Evolutionary conservation across 306 rosid species (phyloP).

Genomic region (Quercus dentata): DNA sequence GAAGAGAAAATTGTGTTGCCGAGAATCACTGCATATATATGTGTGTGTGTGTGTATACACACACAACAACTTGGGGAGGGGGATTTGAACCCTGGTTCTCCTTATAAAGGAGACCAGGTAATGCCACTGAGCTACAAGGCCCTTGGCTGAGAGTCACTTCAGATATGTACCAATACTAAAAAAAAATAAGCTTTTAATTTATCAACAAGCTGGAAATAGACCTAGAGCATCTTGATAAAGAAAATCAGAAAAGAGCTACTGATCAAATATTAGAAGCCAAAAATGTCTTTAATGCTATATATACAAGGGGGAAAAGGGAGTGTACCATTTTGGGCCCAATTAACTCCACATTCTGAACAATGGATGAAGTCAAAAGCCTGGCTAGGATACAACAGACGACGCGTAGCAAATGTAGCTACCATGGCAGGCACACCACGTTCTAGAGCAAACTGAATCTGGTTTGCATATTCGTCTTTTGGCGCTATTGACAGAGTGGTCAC

Average conservation of each 20-base stretch:
- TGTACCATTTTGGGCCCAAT: slow-evolving; percentile 90
- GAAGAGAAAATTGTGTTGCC: neutral
- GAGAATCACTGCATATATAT: neutral
- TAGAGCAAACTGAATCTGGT: slow-evolving; percentile 90
- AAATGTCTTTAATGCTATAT: neutral
- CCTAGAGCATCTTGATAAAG: slow-evolving; percentile 12
- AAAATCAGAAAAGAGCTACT: neutral
- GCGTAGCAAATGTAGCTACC: slow-evolving; percentile 69
- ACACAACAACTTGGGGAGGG: no score
- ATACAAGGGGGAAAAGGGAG: slow-evolving; percentile 1
- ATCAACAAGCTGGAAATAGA: neutral
- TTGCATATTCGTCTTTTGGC: slow-evolving; percentile 78
- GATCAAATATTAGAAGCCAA: slow-evolving; percentile 8
- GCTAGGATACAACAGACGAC: slow-evolving; percentile 68
- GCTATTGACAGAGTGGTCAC: slow-evolving; percentile 77
- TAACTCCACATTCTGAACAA: slow-evolving; percentile 82
- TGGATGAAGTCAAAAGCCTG: slow-evolving; percentile 95
- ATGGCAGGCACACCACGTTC: slow-evolving; percentile 96
- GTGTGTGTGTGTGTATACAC: no score
- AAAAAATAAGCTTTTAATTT: neutral
- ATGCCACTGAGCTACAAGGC: no score
- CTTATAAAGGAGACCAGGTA: no score
- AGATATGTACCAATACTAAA: neutral
- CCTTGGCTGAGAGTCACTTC: neutral
- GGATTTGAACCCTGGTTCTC: no score